Conservation (phyloP, 176 grass and related monocot genomes). For the Eragrostis nindensis region DNA sequence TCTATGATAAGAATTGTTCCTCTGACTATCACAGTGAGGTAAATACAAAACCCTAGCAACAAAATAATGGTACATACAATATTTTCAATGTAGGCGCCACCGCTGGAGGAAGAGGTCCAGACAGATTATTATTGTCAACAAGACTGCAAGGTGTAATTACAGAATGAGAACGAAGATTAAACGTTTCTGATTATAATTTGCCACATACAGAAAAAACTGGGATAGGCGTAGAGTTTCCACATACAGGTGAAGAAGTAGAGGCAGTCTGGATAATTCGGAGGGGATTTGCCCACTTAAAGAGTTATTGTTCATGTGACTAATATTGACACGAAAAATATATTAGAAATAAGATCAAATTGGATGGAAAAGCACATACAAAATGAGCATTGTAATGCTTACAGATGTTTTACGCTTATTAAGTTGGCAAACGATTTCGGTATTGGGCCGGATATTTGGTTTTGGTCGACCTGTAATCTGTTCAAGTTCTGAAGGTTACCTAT, state of each 20-base stretch:
- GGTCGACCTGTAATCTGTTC: conserved; percentile 84
- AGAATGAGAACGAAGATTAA: conserved; percentile 19
- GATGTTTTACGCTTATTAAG: conserved; percentile 76
- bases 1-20: conserved; percentile 33
- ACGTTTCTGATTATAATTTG: conserved; percentile 1
- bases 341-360: conserved; percentile 29
- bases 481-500: conserved; percentile 81
- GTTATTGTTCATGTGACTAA: conserved; percentile 99
- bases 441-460: conserved; percentile 71
- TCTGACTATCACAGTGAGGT: conserved; percentile 26
- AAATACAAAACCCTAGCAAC: conserved; percentile 33
- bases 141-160: conserved; percentile 53
- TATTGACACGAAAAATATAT: conserved; percentile 35
- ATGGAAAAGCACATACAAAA: conserved; percentile 27
- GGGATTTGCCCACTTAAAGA: conserved; percentile 92
- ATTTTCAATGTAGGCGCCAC: conserved; percentile 65
- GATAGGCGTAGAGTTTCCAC: conserved; percentile 46
- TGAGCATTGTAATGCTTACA: conserved; percentile 61
- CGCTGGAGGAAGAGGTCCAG: conserved; percentile 70
- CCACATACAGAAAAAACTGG: not conserved
- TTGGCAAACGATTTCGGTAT: conserved; percentile 91
- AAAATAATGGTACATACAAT: conserved; percentile 55
- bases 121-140: conserved; percentile 78
- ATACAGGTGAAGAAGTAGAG: conserved; percentile 88
- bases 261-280: conserved; percentile 66